Evolutionary conservation across 2,329 filamentous ascomycete genomes (phyloP).

Genomic region (Trichoderma sp.): DNA sequence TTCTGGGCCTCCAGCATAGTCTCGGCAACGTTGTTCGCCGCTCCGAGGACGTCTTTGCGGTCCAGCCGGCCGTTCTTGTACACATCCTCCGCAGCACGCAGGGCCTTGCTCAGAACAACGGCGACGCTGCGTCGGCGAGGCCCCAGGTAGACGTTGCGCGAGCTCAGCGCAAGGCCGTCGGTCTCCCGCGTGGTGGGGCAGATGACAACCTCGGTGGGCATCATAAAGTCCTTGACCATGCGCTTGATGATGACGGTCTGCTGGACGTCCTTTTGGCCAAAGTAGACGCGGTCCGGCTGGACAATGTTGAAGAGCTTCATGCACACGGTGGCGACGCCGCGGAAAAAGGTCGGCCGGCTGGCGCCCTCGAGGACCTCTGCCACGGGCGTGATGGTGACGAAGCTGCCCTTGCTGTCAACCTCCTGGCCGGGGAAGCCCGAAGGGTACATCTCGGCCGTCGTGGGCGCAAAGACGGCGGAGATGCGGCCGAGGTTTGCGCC

Average conservation of each 20-base stretch:
- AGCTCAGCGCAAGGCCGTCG: constrained; percentile 88
- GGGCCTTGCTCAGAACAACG: constrained; percentile 68
- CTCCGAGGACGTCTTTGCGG: constrained; percentile 69
- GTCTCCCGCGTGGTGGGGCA: constrained; percentile 72
- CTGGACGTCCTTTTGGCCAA: constrained; percentile 97
- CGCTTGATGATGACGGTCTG: constrained; percentile 88
- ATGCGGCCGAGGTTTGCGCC: constrained; percentile 66
- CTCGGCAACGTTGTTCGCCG: constrained; percentile 64
- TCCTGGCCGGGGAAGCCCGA: constrained; percentile 72
- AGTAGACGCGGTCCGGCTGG: constrained; percentile 73
- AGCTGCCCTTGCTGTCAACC: constrained; percentile 76
- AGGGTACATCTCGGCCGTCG: constrained; percentile 84
- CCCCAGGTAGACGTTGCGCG: constrained; percentile 90
- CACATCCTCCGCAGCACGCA: constrained; percentile 68
- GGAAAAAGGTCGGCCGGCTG: constrained; percentile 89
- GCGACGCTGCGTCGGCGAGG: constrained; percentile 69
- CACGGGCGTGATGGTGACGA: constrained; percentile 87
- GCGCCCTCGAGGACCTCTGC: constrained; percentile 79
- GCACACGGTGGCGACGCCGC: constrained; percentile 93
- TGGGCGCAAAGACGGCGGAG: constrained; percentile 83
- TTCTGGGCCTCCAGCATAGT: constrained; percentile 62
- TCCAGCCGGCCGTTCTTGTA: constrained; percentile 58
- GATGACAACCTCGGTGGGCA: constrained; percentile 74
- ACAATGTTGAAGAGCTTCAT: constrained; percentile 67
- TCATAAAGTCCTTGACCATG: constrained; percentile 84